Conservation (phyloP, 108 stramenopile species). For the Cyclotella baltica region DNA sequence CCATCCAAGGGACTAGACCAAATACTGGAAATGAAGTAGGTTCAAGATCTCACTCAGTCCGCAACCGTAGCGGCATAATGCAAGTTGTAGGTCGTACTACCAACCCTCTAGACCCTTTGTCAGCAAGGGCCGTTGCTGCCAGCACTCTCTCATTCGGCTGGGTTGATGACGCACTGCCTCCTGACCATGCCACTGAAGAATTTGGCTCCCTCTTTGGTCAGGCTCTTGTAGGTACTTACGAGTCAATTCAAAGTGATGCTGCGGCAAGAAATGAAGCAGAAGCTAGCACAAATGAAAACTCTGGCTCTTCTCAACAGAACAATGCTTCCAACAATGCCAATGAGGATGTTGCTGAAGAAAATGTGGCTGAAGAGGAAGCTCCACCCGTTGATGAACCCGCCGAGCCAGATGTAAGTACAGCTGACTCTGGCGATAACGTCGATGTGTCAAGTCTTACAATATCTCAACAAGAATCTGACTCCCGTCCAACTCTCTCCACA, state of each 20-base stretch:
- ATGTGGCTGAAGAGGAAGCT: not conserved
- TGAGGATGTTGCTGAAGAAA: not conserved
- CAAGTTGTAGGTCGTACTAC: slow-evolving; percentile 34
- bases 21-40: not conserved
- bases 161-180: slow-evolving; percentile 81
- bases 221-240: slow-evolving; percentile 51
- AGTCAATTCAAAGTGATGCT: slow-evolving; percentile 6
- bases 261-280: slow-evolving; percentile 8
- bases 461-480: slow-evolving; percentile 25
- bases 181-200: slow-evolving; percentile 66
- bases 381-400: not conserved
- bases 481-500: not conserved
- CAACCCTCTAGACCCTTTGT: slow-evolving; percentile 13
- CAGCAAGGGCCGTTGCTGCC: slow-evolving; percentile 14
- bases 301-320: not conserved
- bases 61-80: slow-evolving; percentile 56
- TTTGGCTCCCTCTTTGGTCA: slow-evolving; percentile 72
- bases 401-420: slow-evolving; percentile 19
- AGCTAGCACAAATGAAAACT: not conserved
- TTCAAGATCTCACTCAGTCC: slow-evolving; percentile 1
- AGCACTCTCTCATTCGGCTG: slow-evolving; percentile 59
- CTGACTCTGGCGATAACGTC: slow-evolving; percentile 38
- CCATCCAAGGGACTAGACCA: slow-evolving; percentile 40
- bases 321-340: not conserved
- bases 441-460: slow-evolving; percentile 29